Conservation (phyloP, 2,329 filamentous ascomycete genomes). For the Apiospora arundinis region DNA sequence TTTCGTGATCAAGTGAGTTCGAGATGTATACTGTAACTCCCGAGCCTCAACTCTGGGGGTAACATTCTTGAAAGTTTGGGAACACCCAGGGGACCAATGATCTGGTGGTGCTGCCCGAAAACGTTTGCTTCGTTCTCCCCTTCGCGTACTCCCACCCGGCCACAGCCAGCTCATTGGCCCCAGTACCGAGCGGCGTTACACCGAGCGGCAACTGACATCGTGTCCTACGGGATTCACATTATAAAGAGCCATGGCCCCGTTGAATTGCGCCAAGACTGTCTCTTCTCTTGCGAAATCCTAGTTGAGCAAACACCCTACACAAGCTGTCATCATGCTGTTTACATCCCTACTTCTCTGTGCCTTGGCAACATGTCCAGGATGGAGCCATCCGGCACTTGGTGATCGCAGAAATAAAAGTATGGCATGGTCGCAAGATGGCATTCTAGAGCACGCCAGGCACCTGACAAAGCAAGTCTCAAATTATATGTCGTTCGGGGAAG, state of each 20-base stretch:
- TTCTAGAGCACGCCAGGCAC: too few relatives aligned
- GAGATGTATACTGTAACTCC: too few relatives aligned
- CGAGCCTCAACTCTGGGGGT: too few relatives aligned
- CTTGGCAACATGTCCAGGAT: neutral
- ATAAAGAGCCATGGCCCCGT: too few relatives aligned
- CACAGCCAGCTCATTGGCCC: neutral
- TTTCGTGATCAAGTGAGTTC: too few relatives aligned
- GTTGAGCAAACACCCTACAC: neutral
- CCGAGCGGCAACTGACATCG: neutral
- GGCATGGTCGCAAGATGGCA: neutral
- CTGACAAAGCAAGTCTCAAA: neutral
- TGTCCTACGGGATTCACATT: too few relatives aligned
- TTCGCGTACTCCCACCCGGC: neutral
- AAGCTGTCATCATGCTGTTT: neutral
- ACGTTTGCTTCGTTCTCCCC: neutral
- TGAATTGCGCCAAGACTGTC: too few relatives aligned
- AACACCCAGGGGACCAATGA: neutral
- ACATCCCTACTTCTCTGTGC: neutral
- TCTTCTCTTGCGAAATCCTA: too few relatives aligned
- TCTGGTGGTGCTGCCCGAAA: neutral
- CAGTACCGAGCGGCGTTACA: neutral
- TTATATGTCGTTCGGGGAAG: too few relatives aligned
- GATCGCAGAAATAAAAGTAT: rapidly evolving
- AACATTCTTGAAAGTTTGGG: neutral
- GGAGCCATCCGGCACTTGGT: neutral